Evolutionary conservation across 75 land plant species (phyloP), one percentile per base, ranked within the genome.

Genomic region (Pseudotsuga menziesii): DNA sequence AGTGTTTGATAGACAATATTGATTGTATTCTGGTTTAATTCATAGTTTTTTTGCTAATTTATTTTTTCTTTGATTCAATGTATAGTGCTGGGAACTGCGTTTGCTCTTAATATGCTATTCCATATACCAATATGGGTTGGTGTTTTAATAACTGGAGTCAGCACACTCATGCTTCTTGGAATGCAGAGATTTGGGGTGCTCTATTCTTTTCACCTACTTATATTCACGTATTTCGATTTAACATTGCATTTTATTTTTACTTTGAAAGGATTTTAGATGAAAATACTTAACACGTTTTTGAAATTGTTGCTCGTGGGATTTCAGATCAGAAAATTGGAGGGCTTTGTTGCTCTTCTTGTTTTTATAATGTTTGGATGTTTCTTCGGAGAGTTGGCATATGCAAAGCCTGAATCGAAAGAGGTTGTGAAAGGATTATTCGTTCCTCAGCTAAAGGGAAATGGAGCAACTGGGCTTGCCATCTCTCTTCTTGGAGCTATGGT

Each of bases 51-150:
- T 29, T 1, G 0, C 32, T 29, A 29, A 29, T 29, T 0, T 0
- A 29, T 29, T 1, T 0, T 29, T 1, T 29, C 1, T 29, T 29
- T 29, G 32, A 0, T 29, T 29, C 32, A 29, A 29, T 29, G 1
- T 29, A 29, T 29, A 93, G 98, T 96, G 44, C 89, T 96, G 8
- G 98, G 98, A n/a, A 91, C 98, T 23, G 98, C 96, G 4, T 89
- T 91, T 72, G 98, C 98, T 4, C 77, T 96, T 15, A 88, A 96
- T 62, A 90, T 96, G 55, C 73, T 96, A 14, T 93, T 93, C 82
- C 74, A 79, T 4, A 78, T 96, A 27, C 96, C 96, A 6, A 69
- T 96, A 5, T 96, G 98, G 98, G 83, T 32, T 55, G 98, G 98
- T 56, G 98, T 96, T 73, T 75, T 96, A 7, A 64, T 88, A 57